Evolutionary conservation across 805 yeast genomes (phyloP).

Genomic region (Suhomyces sp.): DNA sequence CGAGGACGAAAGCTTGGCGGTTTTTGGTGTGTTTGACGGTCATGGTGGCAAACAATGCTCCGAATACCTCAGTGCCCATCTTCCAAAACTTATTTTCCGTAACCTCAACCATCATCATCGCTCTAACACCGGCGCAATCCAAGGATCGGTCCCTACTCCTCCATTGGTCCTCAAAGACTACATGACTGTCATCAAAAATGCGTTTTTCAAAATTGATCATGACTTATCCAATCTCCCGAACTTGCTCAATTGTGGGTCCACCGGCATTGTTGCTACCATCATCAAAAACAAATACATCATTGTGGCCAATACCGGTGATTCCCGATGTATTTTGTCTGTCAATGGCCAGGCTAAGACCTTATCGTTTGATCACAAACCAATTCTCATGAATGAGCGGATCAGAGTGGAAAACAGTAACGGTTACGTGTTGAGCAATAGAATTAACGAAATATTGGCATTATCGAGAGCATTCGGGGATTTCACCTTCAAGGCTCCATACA

Average conservation of each 20-base stretch:
- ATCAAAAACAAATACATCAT: constrained; percentile 40
- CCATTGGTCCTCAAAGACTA: constrained; percentile 11
- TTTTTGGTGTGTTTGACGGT: constrained; percentile 79
- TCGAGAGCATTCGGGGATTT: constrained; percentile 47
- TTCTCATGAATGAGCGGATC: constrained; percentile 43
- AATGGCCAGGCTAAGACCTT: constrained; percentile 55
- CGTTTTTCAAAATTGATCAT: constrained; percentile 39
- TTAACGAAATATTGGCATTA: constrained; percentile 43
- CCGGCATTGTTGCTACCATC: constrained; percentile 36
- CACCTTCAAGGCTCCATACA: constrained; percentile 40
- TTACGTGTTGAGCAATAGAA: constrained; percentile 35
- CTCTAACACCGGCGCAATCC: constrained; percentile 1
- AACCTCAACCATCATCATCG: constrained; percentile 17
- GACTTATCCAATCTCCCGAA: constrained; percentile 24
- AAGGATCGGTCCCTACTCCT: background rate
- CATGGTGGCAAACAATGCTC: constrained; percentile 75
- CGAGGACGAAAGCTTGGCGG: constrained; percentile 41
- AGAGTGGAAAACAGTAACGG: constrained; percentile 44
- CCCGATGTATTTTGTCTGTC: constrained; percentile 59
- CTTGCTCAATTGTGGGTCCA: constrained; percentile 41
- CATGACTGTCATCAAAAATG: constrained; percentile 26
- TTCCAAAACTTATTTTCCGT: constrained; percentile 39
- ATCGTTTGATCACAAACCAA: constrained; percentile 46
- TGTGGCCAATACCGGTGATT: constrained; percentile 76
- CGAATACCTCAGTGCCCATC: constrained; percentile 45